Conservation (phyloP, 805 yeast genomes). For the Candida pseudoglaebosa region DNA sequence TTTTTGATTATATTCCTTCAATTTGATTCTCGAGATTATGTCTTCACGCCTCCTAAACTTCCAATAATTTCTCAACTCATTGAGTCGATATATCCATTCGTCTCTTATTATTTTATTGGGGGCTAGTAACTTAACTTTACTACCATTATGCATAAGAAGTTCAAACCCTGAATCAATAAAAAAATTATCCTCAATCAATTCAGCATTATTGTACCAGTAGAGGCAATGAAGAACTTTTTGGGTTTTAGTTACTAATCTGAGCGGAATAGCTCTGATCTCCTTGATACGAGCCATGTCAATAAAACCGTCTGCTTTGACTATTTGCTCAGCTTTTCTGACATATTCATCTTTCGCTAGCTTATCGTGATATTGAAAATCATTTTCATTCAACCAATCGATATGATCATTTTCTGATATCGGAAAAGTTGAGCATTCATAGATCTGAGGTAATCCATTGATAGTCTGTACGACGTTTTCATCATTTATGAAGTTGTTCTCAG, state of each 20-base stretch:
- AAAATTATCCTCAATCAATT: conserved; percentile 20
- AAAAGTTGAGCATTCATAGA: conserved; percentile 52
- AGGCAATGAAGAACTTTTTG: conserved; percentile 25
- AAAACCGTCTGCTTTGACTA: conserved; percentile 56
- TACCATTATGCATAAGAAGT: conserved; percentile 45
- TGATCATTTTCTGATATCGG: conserved; percentile 47
- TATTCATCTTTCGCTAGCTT: conserved; percentile 57
- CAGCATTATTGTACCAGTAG: conserved; percentile 28
- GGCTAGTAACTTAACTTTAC: conserved; percentile 52
- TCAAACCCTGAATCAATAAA: conserved; percentile 50
- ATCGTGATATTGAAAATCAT: conserved; percentile 50
- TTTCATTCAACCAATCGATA: conserved; percentile 56
- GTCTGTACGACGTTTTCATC: conserved; percentile 14
- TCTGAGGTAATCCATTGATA: conserved; percentile 24
- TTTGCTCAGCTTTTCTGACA: conserved; percentile 54
- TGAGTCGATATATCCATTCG: conserved; percentile 62
- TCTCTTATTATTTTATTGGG: conserved; percentile 45
- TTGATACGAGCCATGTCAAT: conserved; percentile 54
- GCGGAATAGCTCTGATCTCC: conserved; percentile 32
- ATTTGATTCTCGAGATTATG: conserved; percentile 24
- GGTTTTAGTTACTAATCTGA: conserved; percentile 15
- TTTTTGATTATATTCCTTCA: conserved; percentile 44
- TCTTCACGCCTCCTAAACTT: conserved; percentile 39
- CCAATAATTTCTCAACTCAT: conserved; percentile 57
- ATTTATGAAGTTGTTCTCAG: conserved; percentile 21